Conservation (phyloP, 805 yeast genomes). For the Ogataea pignaliae region DNA sequence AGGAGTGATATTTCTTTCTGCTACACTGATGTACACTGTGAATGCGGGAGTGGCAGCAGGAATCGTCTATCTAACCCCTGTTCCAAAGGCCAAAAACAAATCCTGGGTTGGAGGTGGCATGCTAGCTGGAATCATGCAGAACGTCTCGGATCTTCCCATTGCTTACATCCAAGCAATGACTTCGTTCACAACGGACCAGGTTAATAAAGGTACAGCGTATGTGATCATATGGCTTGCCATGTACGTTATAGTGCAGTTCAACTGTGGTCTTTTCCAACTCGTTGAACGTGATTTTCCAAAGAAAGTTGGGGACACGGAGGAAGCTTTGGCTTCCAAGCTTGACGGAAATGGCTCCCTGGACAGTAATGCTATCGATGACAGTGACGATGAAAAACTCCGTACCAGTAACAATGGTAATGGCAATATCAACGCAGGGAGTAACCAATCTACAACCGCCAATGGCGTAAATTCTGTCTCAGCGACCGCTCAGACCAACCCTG, state of each 20-base stretch:
- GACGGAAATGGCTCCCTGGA: background rate
- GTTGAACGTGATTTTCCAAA: conserved; percentile 46
- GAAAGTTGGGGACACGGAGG: conserved; percentile 17
- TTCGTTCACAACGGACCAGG: conserved; percentile 29
- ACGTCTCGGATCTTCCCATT: conserved; percentile 73
- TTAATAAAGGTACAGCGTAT: conserved; percentile 42
- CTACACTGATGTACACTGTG: conserved; percentile 45
- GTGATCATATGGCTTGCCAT: conserved; percentile 54
- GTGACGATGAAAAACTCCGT: no score
- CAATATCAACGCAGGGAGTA: no score
- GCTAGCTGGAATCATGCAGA: conserved; percentile 68
- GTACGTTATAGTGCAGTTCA: conserved; percentile 48
- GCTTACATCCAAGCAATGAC: conserved; percentile 69
- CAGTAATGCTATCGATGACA: no score
- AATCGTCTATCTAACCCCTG: conserved; percentile 32
- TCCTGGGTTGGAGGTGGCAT: conserved; percentile 69
- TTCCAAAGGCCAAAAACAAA: conserved; percentile 42
- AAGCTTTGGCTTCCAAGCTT: background rate
- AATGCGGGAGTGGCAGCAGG: conserved; percentile 45
- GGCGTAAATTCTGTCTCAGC: no score
- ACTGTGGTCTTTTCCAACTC: conserved; percentile 46
- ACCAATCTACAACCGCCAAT: no score
- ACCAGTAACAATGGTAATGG: no score
- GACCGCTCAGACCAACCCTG: no score
- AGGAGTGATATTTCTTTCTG: conserved; percentile 56